A percentile compares a stretch with the other conserved stretches of the same genome.
These are phyloP conservation scores for Paratinospora sagittata DNA, from an alignment of 164 flowering plant species.

Conservation along the genomic window DNA sequence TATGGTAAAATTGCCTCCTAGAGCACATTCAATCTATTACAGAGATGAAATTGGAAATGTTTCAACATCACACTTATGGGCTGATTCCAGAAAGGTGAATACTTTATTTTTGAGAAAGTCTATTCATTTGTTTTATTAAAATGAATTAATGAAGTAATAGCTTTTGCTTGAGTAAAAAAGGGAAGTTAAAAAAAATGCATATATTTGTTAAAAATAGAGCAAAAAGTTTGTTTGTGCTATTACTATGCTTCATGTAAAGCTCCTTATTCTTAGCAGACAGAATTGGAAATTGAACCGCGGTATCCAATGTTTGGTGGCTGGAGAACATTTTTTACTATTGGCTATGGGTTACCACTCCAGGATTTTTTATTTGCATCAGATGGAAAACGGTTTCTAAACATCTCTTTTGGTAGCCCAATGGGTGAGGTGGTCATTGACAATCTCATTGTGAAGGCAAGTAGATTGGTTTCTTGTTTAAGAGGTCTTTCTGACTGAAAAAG, in stretches of 20 bases:
- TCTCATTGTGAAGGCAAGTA: constrained; percentile 70
- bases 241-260: background rate
- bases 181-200: background rate
- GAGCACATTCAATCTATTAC: too few relatives aligned
- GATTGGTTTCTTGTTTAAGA: background rate
- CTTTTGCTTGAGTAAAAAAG: too few relatives aligned
- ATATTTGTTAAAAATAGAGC: background rate
- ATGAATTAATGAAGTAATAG: too few relatives aligned
- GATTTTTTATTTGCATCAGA: constrained; percentile 72
- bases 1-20: too few relatives aligned
- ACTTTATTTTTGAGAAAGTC: too few relatives aligned
- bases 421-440: constrained; percentile 62
- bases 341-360: constrained; percentile 84
- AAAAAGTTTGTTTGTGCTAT: background rate
- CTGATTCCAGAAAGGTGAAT: too few relatives aligned
- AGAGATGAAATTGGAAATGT: too few relatives aligned
- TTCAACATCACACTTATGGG: too few relatives aligned
- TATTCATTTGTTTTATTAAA: too few relatives aligned
- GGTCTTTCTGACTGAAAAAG: background rate
- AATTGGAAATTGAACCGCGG: constrained; percentile 82
- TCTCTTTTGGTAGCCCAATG: constrained; percentile 74
- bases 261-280: constrained; percentile 52
- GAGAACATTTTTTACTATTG: constrained; percentile 89
- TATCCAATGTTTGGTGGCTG: constrained; percentile 98
- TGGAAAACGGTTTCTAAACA: constrained; percentile 71